Conservation (phyloP, 495 filamentous ascomycete genomes). For the Venustampulla echinocandica region DNA sequence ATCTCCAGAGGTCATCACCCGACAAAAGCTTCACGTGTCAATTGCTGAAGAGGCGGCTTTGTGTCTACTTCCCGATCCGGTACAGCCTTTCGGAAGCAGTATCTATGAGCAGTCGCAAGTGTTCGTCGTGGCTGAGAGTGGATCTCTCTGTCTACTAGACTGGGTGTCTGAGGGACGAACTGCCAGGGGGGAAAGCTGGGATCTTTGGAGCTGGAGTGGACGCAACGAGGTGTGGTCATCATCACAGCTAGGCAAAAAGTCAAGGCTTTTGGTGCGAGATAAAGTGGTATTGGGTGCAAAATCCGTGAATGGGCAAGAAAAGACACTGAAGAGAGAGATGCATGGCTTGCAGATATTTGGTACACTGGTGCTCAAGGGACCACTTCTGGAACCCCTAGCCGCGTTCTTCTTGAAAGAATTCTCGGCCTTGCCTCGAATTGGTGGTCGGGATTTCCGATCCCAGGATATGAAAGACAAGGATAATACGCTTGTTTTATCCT, state of each 20-base stretch:
- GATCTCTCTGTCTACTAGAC: slow-evolving; percentile 72
- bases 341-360: slow-evolving; percentile 62
- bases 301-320: slow-evolving; percentile 21
- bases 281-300: slow-evolving; percentile 63
- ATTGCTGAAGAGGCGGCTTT: slow-evolving; percentile 56
- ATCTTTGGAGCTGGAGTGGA: slow-evolving; percentile 63
- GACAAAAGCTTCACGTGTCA: slow-evolving; percentile 58
- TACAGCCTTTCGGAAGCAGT: slow-evolving; percentile 76
- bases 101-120: slow-evolving; percentile 75
- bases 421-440: slow-evolving; percentile 65
- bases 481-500: slow-evolving; percentile 28
- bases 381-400: slow-evolving; percentile 54
- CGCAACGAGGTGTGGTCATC: slow-evolving; percentile 76
- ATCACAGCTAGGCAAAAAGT: slow-evolving; percentile 11
- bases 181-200: slow-evolving; percentile 87
- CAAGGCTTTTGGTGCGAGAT: slow-evolving; percentile 69
- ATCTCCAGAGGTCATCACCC: slow-evolving; percentile 45
- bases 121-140: slow-evolving; percentile 53
- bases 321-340: slow-evolving; percentile 49
- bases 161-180: slow-evolving; percentile 87
- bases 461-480: slow-evolving; percentile 30
- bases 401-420: slow-evolving; percentile 71
- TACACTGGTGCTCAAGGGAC: slow-evolving; percentile 74
- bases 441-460: slow-evolving; percentile 67
- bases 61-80: slow-evolving; percentile 90